phyloP scores from a whole-genome alignment of 306 rosid genomes.

The Pachyrhizus erosus region DNA sequence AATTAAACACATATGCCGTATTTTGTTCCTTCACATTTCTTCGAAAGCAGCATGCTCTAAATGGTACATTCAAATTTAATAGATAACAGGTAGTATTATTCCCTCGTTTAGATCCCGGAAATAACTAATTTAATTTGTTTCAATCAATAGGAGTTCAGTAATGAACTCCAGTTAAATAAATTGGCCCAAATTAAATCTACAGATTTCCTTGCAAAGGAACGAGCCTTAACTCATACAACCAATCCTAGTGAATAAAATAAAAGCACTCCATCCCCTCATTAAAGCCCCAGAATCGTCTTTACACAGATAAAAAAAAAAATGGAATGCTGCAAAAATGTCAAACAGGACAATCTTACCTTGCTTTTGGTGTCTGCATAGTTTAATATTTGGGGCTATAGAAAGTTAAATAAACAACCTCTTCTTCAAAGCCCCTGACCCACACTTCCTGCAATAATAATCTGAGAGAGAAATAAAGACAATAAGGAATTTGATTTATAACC shows the following conservation, averaged over 20 bases:
- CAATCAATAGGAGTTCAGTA: slow-evolving; percentile 12
- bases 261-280: slow-evolving; percentile 5
- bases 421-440: slow-evolving; percentile 67
- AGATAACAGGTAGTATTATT: neutral
- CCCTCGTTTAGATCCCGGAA: slow-evolving; percentile 26
- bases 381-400: slow-evolving; percentile 29
- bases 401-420: slow-evolving; percentile 46
- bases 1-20: slow-evolving; percentile 12
- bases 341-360: slow-evolving; percentile 64
- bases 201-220: neutral
- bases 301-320: neutral
- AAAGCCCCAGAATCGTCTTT: neutral
- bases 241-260: slow-evolving; percentile 4
- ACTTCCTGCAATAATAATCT: slow-evolving; percentile 57
- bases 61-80: slow-evolving; percentile 19
- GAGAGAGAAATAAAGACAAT: slow-evolving; percentile 57
- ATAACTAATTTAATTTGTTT: slow-evolving; percentile 19
- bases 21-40: slow-evolving; percentile 4
- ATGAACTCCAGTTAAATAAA: slow-evolving; percentile 22
- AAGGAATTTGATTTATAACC: slow-evolving; percentile 55
- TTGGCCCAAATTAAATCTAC: slow-evolving; percentile 8
- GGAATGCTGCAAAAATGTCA: slow-evolving; percentile 24
- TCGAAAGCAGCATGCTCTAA: neutral
- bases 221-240: neutral
- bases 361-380: slow-evolving; percentile 84